These are phyloP conservation scores for Paramarasmius palmivorus DNA, from an alignment of 1,284 basidiomycete species.

Conservation along the genomic window DNA sequence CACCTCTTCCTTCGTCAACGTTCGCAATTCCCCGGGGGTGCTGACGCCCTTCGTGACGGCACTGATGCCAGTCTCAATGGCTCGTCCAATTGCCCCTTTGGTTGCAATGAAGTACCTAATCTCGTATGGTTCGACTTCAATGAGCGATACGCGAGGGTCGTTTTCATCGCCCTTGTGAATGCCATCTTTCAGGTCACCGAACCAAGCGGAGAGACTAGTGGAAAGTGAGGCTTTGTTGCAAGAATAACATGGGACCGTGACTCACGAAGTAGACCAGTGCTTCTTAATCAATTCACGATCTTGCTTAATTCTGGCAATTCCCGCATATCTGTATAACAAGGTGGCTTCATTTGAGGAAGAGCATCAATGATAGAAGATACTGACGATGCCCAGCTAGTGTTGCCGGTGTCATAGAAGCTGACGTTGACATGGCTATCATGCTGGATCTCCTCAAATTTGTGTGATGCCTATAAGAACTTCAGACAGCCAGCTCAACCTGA, in stretches of 20 bases:
- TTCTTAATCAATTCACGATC: constrained; percentile 69
- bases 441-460: constrained; percentile 78
- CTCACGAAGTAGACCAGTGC: constrained; percentile 66
- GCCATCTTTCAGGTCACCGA: constrained; percentile 87
- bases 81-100: constrained; percentile 18
- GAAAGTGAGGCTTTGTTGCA: background rate
- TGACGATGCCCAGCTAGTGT: constrained; percentile 86
- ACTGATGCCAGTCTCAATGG: constrained; percentile 50
- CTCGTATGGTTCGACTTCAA: constrained; percentile 82
- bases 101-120: constrained; percentile 74
- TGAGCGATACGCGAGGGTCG: constrained; percentile 81
- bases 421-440: constrained; percentile 81
- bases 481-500: too few relatives aligned
- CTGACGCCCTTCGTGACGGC: constrained; percentile 47
- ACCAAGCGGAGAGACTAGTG: constrained; percentile 72
- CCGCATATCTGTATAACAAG: too few relatives aligned
- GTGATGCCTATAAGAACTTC: too few relatives aligned
- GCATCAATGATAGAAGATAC: too few relatives aligned
- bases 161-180: constrained; percentile 78
- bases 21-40: constrained; percentile 64
- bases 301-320: constrained; percentile 66
- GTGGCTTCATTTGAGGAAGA: too few relatives aligned
- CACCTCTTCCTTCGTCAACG: constrained; percentile 62
- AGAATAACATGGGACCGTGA: constrained; percentile 13
- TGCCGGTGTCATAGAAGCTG: constrained; percentile 70